A percentile compares a stretch with the other conserved stretches of the same genome.
These are phyloP conservation scores for Carex cristatella DNA, from an alignment of 176 grass and related monocot genomes.

Conservation along the genomic window DNA sequence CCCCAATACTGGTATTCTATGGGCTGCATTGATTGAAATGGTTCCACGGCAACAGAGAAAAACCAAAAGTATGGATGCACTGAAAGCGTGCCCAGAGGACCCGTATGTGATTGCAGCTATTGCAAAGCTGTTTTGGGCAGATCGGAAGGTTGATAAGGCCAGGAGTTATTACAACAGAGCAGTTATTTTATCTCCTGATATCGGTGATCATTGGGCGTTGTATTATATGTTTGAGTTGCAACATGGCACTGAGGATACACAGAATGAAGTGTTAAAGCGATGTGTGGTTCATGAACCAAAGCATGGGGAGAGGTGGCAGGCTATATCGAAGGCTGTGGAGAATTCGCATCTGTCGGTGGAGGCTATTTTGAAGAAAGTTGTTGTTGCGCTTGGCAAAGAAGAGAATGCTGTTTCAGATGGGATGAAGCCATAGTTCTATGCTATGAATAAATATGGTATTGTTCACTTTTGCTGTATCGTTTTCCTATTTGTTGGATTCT, in stretches of 20 bases:
- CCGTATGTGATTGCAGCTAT: constrained; percentile 77
- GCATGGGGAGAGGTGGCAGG: constrained; percentile 85
- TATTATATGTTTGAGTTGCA: constrained; percentile 91
- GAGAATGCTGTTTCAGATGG: constrained; percentile 51
- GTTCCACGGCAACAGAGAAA: constrained; percentile 65
- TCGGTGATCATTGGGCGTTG: constrained; percentile 78
- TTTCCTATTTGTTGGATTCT: neutral
- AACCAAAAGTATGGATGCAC: constrained; percentile 68
- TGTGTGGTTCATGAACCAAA: constrained; percentile 74
- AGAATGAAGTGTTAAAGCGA: constrained; percentile 71
- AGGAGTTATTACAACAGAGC: constrained; percentile 83
- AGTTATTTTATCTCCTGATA: constrained; percentile 70
- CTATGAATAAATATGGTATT: neutral
- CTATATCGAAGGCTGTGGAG: constrained; percentile 76
- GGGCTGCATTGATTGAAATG: constrained; percentile 86
- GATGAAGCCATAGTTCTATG: constrained; percentile 16
- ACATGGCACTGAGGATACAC: constrained; percentile 59
- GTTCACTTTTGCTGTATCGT: neutral
- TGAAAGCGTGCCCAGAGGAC: constrained; percentile 71
- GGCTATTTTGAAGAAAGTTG: constrained; percentile 65
- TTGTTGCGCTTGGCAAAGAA: constrained; percentile 64
- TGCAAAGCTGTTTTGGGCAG: constrained; percentile 83
- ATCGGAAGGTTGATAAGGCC: constrained; percentile 89
- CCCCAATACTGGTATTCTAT: constrained; percentile 82
- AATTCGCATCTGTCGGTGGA: constrained; percentile 71